Percentiles rank a stretch among this genome's conserved stretches.
Evolutionary conservation across 2,329 filamentous ascomycete species (phyloP).

Genomic region (Cordyceps farinosa): DNA sequence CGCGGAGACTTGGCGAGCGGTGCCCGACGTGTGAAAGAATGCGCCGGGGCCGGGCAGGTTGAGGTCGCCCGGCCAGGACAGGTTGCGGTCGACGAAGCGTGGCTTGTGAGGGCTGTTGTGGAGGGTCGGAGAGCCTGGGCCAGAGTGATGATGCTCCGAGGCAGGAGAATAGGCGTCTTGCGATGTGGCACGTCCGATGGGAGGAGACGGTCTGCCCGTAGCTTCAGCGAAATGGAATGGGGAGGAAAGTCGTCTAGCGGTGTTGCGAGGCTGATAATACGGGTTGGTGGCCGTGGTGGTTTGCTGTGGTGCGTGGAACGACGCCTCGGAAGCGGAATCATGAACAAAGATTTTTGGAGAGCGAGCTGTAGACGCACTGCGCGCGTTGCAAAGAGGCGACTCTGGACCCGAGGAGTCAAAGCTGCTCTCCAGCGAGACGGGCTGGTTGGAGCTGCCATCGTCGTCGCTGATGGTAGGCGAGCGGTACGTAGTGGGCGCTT

Average conservation of each 20-base stretch:
- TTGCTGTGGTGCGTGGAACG: background rate
- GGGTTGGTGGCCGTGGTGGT: conserved; percentile 28
- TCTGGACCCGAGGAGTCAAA: conserved; percentile 24
- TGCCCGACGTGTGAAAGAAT: background rate
- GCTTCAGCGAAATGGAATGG: background rate
- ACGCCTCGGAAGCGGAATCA: background rate
- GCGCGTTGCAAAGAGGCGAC: conserved; percentile 12
- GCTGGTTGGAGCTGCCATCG: background rate
- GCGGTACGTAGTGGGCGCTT: background rate
- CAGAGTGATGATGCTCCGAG: background rate
- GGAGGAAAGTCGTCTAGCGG: background rate
- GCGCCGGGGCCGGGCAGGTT: background rate
- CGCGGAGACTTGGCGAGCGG: background rate
- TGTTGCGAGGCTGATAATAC: conserved; percentile 31
- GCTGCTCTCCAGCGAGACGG: background rate
- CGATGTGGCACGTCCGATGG: background rate
- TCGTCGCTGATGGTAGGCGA: conserved; percentile 1
- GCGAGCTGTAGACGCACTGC: background rate
- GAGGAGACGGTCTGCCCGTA: background rate
- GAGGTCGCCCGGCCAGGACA: conserved; percentile 3
- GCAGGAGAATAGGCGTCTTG: background rate
- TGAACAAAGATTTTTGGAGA: background rate
- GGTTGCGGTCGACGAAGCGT: conserved; percentile 9
- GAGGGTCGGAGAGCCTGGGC: background rate
- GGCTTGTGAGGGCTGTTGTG: background rate